phyloP scores from a whole-genome alignment of 495 filamentous ascomycete genomes.

The Trichoderma asperelloides region DNA sequence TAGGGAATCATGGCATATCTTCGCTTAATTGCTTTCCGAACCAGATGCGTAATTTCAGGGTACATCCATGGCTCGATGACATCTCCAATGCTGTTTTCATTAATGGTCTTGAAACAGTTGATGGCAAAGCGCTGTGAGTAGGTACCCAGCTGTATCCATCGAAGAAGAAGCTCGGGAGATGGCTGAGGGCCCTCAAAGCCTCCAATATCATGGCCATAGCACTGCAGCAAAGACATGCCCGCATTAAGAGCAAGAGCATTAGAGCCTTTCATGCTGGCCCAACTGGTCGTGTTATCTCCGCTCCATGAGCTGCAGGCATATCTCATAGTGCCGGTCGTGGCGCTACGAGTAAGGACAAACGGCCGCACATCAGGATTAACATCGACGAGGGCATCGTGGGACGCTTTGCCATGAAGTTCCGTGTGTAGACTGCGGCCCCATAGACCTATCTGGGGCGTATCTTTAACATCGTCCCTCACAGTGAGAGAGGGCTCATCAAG shows the following conservation, averaged over 20 bases:
- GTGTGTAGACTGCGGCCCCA: constrained; percentile 58
- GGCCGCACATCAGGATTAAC: constrained; percentile 46
- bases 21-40: constrained; percentile 55
- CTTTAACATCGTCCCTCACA: constrained; percentile 22
- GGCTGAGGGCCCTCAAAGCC: constrained; percentile 65
- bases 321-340: constrained; percentile 57
- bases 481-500: constrained; percentile 32
- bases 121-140: constrained; percentile 62
- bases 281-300: constrained; percentile 56
- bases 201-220: constrained; percentile 62
- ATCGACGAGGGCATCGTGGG: constrained; percentile 52
- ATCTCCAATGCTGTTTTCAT: constrained; percentile 49
- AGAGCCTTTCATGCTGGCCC: constrained; percentile 59
- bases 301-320: constrained; percentile 62
- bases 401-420: constrained; percentile 57
- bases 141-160: constrained; percentile 62
- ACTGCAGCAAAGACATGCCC: constrained; percentile 56
- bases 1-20: constrained; percentile 63
- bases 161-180: constrained; percentile 55
- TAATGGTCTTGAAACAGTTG: constrained; percentile 65
- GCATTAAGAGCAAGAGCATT: constrained; percentile 58
- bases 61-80: constrained; percentile 72
- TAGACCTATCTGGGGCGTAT: constrained; percentile 39
- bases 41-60: constrained; percentile 47
- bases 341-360: constrained; percentile 58